These are phyloP conservation scores for Kockiozyma suomiensis DNA, from an alignment of 805 yeast genomes.

Conservation along the genomic window DNA sequence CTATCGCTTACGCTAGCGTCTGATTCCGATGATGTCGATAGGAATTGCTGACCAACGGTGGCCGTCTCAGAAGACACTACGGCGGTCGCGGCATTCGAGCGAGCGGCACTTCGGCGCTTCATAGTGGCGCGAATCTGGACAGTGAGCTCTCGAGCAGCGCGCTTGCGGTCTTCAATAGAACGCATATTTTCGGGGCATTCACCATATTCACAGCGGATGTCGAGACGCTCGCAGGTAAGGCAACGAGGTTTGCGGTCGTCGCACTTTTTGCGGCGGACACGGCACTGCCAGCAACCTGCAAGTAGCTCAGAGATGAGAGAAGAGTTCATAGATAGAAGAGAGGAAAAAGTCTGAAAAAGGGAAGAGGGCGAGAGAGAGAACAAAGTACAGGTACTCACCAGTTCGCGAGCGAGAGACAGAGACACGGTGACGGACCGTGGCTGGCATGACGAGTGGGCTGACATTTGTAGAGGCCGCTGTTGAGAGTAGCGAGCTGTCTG, in stretches of 20 bases:
- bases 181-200: conserved; percentile 23
- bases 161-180: conserved; percentile 10
- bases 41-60: neutral
- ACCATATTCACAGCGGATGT: conserved; percentile 22
- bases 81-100: neutral
- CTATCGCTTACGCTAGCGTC: neutral
- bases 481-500: neutral
- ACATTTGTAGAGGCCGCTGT: neutral
- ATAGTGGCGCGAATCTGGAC: conserved; percentile 10
- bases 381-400: neutral
- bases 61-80: neutral
- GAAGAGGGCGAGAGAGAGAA: neutral
- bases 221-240: conserved; percentile 20
- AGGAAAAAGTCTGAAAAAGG: neutral
- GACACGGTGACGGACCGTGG: neutral
- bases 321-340: neutral
- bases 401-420: conserved; percentile 19
- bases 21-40: neutral
- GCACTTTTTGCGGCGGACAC: conserved; percentile 31
- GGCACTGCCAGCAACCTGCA: conserved; percentile 31
- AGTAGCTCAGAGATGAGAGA: too few species aligned
- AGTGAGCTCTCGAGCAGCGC: conserved; percentile 19
- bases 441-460: too few species aligned
- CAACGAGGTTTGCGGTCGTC: conserved; percentile 24
- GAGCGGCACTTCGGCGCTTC: neutral